Percentiles rank a stretch among this genome's conserved stretches.
phyloP scores from a whole-genome alignment of 225 moss, liverwort and hornwort species.

The Rhytidiadelphus loreus region DNA sequence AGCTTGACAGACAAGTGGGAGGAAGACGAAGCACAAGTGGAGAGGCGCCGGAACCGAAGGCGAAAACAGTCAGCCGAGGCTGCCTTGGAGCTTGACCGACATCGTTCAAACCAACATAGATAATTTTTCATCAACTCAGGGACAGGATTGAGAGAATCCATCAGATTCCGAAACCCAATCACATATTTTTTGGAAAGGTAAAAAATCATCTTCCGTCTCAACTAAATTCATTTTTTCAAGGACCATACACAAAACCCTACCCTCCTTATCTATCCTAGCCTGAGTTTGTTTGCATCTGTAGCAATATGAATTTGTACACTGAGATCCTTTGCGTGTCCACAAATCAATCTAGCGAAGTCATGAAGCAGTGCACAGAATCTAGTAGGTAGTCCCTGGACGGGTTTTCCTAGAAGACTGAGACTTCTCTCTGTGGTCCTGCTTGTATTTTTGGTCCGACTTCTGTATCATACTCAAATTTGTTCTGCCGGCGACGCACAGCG shows the following conservation, averaged over 20 bases:
- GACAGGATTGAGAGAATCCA: conserved; percentile 7
- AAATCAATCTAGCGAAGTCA: neutral
- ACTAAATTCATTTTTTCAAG: conserved; percentile 5
- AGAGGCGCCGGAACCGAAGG: conserved; percentile 59
- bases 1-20: conserved; percentile 54
- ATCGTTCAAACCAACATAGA: conserved; percentile 41
- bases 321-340: neutral
- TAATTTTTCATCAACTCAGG: conserved; percentile 5
- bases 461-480: conserved; percentile 37
- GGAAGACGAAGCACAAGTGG: conserved; percentile 59
- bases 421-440: conserved; percentile 8
- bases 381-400: neutral
- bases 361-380: neutral
- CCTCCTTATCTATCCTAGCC: neutral
- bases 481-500: neutral
- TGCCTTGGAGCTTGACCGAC: conserved; percentile 44
- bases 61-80: conserved; percentile 72
- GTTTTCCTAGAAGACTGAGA: neutral
- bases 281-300: neutral
- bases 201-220: neutral
- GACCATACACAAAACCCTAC: neutral
- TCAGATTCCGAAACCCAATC: neutral
- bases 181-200: neutral
- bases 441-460: conserved; percentile 2
- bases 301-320: conserved; percentile 2